A percentile compares a stretch with the other conserved stretches of the same genome.
These are phyloP conservation scores for Chrysoporthe puriensis DNA, from an alignment of 2,329 filamentous ascomycete species.

Conservation along the genomic window DNA sequence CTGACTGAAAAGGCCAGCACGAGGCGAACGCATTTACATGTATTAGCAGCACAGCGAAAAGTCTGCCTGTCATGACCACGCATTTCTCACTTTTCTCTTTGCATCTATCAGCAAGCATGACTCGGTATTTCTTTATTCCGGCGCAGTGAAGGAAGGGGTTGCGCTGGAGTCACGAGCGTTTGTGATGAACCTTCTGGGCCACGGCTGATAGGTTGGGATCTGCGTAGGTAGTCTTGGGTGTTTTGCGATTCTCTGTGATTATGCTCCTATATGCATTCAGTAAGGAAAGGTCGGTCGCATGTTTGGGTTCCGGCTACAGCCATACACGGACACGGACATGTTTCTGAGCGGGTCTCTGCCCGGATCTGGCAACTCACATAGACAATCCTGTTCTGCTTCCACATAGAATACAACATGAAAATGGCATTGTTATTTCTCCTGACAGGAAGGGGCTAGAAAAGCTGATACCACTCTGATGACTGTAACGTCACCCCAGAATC, in stretches of 20 bases:
- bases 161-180: background rate
- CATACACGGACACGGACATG: background rate
- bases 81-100: background rate
- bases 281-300: background rate
- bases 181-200: background rate
- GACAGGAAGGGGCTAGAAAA: background rate
- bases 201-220: background rate
- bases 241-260: background rate
- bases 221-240: background rate
- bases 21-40: background rate
- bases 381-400: conserved; percentile 1
- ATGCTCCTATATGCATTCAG: background rate
- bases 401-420: background rate
- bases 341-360: background rate
- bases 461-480: background rate
- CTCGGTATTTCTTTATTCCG: background rate
- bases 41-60: background rate
- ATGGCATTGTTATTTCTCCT: background rate
- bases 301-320: background rate
- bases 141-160: background rate
- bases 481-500: background rate
- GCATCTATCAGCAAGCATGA: background rate
- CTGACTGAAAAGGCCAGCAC: too few species aligned
- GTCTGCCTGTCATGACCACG: background rate
- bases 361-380: background rate